phyloP scores from a whole-genome alignment of 2,329 filamentous ascomycete genomes.

The Monosporascus sp. region DNA sequence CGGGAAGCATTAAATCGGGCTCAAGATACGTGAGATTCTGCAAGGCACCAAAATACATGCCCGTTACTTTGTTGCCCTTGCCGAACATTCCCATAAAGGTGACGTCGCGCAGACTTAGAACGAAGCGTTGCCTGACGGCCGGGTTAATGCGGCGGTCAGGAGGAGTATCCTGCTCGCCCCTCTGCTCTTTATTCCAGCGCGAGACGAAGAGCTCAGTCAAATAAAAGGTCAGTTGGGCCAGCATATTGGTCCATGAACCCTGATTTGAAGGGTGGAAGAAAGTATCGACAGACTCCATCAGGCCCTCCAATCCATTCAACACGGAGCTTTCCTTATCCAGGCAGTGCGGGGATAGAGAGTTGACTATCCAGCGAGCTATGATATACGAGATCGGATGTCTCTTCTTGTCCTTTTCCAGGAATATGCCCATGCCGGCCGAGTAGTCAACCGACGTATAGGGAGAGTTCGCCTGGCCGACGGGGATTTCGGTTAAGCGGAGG shows the following conservation, averaged over 20 bases:
- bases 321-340: conserved; percentile 73
- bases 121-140: conserved; percentile 82
- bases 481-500: conserved; percentile 85
- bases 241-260: conserved; percentile 81
- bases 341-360: conserved; percentile 83
- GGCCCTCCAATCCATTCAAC: conserved; percentile 76
- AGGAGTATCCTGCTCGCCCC: conserved; percentile 84
- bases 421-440: conserved; percentile 73
- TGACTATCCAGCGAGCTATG: conserved; percentile 87
- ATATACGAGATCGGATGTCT: conserved; percentile 91
- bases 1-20: conserved; percentile 84
- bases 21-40: conserved; percentile 88
- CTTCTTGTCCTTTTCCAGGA: conserved; percentile 86
- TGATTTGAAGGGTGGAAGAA: conserved; percentile 99
- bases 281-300: conserved; percentile 93
- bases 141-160: conserved; percentile 72
- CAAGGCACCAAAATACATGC: conserved; percentile 83
- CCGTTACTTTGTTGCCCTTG: conserved; percentile 88
- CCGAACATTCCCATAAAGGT: conserved; percentile 98
- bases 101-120: conserved; percentile 82
- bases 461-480: conserved; percentile 90
- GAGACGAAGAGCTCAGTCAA: conserved; percentile 95
- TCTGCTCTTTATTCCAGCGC: conserved; percentile 93
- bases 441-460: conserved; percentile 85
- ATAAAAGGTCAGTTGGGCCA: conserved; percentile 88